These are phyloP conservation scores for Lachancea thermotolerans DNA, from an alignment of 805 yeast genomes.

Conservation along the genomic window DNA sequence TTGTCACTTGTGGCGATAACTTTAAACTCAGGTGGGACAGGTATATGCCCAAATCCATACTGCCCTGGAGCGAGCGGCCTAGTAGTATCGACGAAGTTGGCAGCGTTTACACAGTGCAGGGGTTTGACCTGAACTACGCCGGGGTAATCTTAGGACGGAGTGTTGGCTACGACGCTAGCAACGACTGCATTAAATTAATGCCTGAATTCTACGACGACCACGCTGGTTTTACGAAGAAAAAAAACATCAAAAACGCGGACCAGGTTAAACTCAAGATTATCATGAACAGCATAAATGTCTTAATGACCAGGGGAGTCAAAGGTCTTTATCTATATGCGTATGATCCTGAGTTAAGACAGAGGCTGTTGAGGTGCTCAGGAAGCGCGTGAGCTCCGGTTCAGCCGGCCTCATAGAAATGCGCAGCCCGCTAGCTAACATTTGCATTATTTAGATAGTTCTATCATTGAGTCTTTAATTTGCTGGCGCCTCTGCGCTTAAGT, in stretches of 20 bases:
- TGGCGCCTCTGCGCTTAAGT: slow-evolving; percentile 31
- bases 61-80: slow-evolving; percentile 42
- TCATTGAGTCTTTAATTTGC: slow-evolving; percentile 1
- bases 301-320: slow-evolving; percentile 40
- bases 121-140: slow-evolving; percentile 42
- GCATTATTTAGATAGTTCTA: no score
- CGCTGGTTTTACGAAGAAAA: slow-evolving; percentile 40
- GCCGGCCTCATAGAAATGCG: no score
- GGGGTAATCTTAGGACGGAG: slow-evolving; percentile 42
- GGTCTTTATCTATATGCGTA: slow-evolving; percentile 40
- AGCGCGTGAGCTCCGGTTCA: background rate
- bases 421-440: no score
- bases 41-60: slow-evolving; percentile 34
- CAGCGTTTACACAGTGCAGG: slow-evolving; percentile 43
- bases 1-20: slow-evolving; percentile 37
- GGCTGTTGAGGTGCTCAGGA: slow-evolving; percentile 16
- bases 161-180: slow-evolving; percentile 34
- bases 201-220: slow-evolving; percentile 39
- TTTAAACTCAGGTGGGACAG: slow-evolving; percentile 43
- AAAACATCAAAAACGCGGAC: slow-evolving; percentile 33
- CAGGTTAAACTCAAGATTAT: slow-evolving; percentile 36
- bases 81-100: slow-evolving; percentile 44
- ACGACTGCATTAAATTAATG: slow-evolving; percentile 30
- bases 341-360: slow-evolving; percentile 34
- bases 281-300: slow-evolving; percentile 39